phyloP scores from a whole-genome alignment of 495 filamentous ascomycete genomes.

The Pseudomonodictys pantanalensis region DNA sequence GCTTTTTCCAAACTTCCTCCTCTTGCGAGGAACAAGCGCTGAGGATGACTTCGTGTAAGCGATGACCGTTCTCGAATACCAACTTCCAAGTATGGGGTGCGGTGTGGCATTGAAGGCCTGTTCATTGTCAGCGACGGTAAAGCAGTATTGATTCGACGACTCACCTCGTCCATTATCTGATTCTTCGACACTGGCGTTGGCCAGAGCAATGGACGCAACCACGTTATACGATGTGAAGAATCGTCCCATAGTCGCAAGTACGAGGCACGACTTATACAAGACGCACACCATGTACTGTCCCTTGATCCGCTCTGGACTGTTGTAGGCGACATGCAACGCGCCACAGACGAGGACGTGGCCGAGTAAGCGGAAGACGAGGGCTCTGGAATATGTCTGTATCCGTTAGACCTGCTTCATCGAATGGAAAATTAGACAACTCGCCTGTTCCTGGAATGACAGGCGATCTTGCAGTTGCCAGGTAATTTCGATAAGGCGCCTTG shows the following conservation, averaged over 20 bases:
- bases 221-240: conserved; percentile 63
- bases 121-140: conserved; percentile 2
- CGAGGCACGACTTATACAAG: conserved; percentile 77
- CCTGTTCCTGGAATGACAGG: conserved; percentile 68
- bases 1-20: conserved; percentile 70
- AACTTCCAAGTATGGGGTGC: conserved; percentile 91
- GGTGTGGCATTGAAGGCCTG: conserved; percentile 81
- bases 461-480: conserved; percentile 78
- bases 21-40: conserved; percentile 84
- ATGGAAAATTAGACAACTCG: conserved; percentile 41
- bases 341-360: conserved; percentile 85
- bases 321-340: conserved; percentile 80
- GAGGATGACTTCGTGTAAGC: conserved; percentile 79
- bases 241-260: conserved; percentile 67
- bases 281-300: conserved; percentile 85
- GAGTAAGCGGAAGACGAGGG: conserved; percentile 60
- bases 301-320: conserved; percentile 58
- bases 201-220: conserved; percentile 69
- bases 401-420: neutral
- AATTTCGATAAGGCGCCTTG: conserved; percentile 54
- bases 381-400: conserved; percentile 30
- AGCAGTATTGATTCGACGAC: conserved; percentile 24
- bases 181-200: conserved; percentile 69
- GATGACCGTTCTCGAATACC: conserved; percentile 73
- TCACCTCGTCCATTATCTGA: conserved; percentile 79